These are phyloP conservation scores for Entonaema liquescens DNA, from an alignment of 495 filamentous ascomycete species.

Conservation along the genomic window DNA sequence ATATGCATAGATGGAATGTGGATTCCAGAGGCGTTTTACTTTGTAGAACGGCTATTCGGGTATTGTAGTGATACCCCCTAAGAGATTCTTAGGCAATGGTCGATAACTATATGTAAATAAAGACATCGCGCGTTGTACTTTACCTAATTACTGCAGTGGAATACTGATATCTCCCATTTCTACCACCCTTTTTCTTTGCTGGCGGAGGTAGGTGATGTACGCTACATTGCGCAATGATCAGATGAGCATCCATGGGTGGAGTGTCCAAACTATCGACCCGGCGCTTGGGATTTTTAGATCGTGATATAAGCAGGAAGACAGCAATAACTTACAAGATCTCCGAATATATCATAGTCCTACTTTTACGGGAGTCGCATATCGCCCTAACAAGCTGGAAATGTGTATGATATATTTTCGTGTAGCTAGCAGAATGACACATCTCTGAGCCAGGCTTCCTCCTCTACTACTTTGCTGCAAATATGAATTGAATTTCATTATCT, in stretches of 20 bases:
- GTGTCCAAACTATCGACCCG: too few relatives aligned
- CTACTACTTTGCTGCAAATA: neutral
- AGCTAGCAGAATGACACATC: neutral
- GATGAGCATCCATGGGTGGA: too few relatives aligned
- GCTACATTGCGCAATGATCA: too few relatives aligned
- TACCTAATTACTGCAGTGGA: neutral
- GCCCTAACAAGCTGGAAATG: too few relatives aligned
- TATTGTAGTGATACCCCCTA: neutral
- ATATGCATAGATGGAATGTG: neutral
- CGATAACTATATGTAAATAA: neutral
- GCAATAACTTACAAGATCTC: too few relatives aligned
- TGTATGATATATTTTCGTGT: neutral
- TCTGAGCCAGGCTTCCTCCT: neutral
- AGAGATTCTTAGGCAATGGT: neutral
- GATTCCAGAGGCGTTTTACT: neutral
- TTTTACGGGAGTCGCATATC: too few relatives aligned
- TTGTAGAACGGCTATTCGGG: neutral
- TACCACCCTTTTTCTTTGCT: neutral
- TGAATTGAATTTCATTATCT: neutral
- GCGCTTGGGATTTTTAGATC: too few relatives aligned
- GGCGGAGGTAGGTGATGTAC: neutral
- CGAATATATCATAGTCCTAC: too few relatives aligned
- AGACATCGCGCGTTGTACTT: neutral
- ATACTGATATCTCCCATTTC: neutral
- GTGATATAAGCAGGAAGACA: too few relatives aligned